A percentile compares a stretch with the other conserved stretches of the same genome.
phyloP scores from a whole-genome alignment of 192 early-diverging fungal species.

The Mortierella claussenii region DNA sequence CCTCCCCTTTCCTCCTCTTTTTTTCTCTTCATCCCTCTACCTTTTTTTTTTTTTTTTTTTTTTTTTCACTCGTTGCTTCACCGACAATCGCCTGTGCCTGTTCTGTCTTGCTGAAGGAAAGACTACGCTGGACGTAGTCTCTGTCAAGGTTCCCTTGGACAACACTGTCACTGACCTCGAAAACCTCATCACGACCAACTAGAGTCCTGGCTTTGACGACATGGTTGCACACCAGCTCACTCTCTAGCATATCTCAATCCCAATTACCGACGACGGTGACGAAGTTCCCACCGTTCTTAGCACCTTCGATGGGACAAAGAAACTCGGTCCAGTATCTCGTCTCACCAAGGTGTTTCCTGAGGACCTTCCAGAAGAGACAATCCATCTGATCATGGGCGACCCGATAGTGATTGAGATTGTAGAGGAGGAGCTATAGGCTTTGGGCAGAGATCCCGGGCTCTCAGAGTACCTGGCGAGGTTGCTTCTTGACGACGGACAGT shows the following conservation, averaged over 20 bases:
- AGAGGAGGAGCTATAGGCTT: constrained; percentile 2
- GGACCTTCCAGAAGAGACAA: too few species aligned
- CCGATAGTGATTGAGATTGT: background rate
- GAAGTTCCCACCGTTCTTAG: background rate
- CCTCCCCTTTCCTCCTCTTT: too few species aligned
- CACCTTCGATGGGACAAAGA: too few species aligned
- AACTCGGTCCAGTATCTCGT: too few species aligned
- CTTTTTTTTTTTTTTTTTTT: too few species aligned
- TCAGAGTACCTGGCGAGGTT: too few species aligned
- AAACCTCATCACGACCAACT: background rate
- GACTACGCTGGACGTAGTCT: background rate
- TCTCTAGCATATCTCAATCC: background rate
- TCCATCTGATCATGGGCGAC: too few species aligned
- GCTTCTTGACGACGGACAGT: constrained; percentile 17
- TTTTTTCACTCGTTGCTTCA: too few species aligned
- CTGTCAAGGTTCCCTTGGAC: background rate
- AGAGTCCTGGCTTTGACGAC: background rate
- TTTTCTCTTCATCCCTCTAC: too few species aligned
- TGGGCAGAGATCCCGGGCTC: constrained; percentile 21
- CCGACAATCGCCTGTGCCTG: too few species aligned
- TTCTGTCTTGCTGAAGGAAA: background rate
- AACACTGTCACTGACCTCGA: background rate
- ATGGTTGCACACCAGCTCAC: background rate
- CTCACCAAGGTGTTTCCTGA: too few species aligned
- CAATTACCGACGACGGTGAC: background rate